phyloP scores from a whole-genome alignment of 192 early-diverging fungal species.

The Blastocladiella britannica region DNA sequence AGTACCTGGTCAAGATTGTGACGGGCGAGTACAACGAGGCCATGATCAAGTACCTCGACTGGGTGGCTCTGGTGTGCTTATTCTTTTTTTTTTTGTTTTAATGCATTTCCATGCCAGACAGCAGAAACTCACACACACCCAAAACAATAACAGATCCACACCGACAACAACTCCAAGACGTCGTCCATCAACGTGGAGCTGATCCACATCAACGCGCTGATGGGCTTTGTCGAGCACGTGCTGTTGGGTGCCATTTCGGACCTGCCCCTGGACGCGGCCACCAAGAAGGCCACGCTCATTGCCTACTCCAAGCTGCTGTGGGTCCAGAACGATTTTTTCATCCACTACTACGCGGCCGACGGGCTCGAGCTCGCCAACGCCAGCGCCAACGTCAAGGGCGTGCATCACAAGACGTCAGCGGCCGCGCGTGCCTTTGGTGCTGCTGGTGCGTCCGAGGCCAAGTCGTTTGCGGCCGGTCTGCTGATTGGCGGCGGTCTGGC shows the following conservation, averaged over 20 bases:
- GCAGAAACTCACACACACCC: too few relatives aligned
- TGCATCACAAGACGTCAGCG: too few relatives aligned
- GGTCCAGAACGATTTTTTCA: constrained; percentile 69
- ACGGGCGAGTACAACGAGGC: constrained; percentile 19
- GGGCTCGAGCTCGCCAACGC: neutral
- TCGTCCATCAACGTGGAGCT: constrained; percentile 62
- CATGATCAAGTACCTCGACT: constrained; percentile 52
- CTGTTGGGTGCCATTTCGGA: constrained; percentile 30
- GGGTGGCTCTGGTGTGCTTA: constrained; percentile 58
- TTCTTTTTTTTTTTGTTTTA: neutral
- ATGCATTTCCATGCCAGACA: too few relatives aligned
- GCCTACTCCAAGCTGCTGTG: constrained; percentile 65
- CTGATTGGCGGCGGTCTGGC: too few relatives aligned
- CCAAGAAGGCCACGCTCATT: constrained; percentile 27
- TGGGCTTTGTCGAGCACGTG: constrained; percentile 39
- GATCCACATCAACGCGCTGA: constrained; percentile 56
- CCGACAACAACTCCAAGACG: constrained; percentile 46
- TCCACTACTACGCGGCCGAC: constrained; percentile 32
- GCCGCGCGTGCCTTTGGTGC: too few relatives aligned
- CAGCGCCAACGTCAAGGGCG: neutral
- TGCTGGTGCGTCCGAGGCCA: too few relatives aligned
- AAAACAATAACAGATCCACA: constrained; percentile 51
- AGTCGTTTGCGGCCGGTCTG: too few relatives aligned
- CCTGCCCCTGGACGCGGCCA: constrained; percentile 27
- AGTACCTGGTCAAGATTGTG: constrained; percentile 49